Evolutionary conservation across 1,284 basidiomycete species (phyloP).

Genomic region (Kalmanozyma brasiliensis): DNA sequence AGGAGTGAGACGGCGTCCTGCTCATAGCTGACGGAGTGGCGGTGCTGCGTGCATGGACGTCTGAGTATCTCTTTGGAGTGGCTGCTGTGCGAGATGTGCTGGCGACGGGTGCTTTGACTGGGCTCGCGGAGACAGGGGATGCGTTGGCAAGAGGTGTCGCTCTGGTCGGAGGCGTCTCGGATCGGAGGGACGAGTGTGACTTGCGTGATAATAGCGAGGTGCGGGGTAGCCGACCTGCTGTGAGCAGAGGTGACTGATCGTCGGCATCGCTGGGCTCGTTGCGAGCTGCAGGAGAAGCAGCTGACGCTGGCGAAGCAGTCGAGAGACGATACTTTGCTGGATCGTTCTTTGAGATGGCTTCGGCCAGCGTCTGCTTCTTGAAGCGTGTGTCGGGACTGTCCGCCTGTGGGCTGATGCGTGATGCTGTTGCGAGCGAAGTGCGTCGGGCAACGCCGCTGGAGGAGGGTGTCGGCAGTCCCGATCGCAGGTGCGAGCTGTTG

Average conservation of each 20-base stretch:
- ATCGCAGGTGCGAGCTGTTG: conserved; percentile 41
- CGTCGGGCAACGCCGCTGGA: conserved; percentile 11
- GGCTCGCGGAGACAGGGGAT: conserved; percentile 21
- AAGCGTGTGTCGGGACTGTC: conserved; percentile 46
- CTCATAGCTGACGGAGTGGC: conserved; percentile 14
- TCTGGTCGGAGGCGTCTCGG: conserved; percentile 34
- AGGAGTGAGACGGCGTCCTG: conserved; percentile 36
- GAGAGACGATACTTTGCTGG: conserved; percentile 51
- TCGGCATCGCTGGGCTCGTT: conserved; percentile 24
- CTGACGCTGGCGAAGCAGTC: conserved; percentile 8
- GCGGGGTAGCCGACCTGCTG: conserved; percentile 35
- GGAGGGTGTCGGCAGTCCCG: conserved; percentile 47
- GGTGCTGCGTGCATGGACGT: conserved; percentile 25
- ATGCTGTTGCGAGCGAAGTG: conserved; percentile 14
- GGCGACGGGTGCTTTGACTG: conserved; percentile 9
- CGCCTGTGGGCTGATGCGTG: conserved; percentile 24
- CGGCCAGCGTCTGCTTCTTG: conserved; percentile 48
- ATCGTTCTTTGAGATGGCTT: conserved; percentile 50
- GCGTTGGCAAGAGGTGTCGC: conserved; percentile 15
- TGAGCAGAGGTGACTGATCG: conserved; percentile 36
- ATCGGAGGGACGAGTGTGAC: conserved; percentile 32
- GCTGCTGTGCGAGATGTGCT: conserved; percentile 18
- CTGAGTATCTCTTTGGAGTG: conserved; percentile 42
- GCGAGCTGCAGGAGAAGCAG: conserved; percentile 11
- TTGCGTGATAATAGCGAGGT: conserved; percentile 33